Evolutionary conservation across 495 filamentous ascomycete genomes (phyloP), one percentile per base, ranked within the genome.

Genomic region (Cladorrhinum samala): DNA sequence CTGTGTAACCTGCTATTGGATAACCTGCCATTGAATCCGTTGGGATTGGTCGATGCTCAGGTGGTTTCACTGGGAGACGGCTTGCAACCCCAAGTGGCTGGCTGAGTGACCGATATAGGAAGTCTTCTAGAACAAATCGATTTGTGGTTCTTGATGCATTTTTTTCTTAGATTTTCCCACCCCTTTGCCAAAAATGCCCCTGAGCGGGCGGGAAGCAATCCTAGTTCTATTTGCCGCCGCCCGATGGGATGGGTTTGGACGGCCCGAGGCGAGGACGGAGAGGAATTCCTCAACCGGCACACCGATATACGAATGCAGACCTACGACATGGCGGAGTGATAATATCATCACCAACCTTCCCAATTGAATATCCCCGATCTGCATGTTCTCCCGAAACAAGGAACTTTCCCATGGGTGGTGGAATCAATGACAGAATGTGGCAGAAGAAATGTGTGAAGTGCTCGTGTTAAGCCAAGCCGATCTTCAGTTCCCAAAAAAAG

Each of bases 41-140:
- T n/a, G n/a, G n/a, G n/a, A n/a, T n/a, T n/a, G n/a, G n/a, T n/a
- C n/a, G n/a, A n/a, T n/a, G 24, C 24, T 33, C 45, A 47, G 24
- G 19, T 19, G 14, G 33, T 50, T 40, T 27, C 48, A 50, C 17
- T 47, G 21, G 45, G 45, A 45, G 45, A 47, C 45, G n/a, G 20
- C 24, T 17, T 47, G 45, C 45, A 47, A 47, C 45, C 13, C 33
- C 44, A 49, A 42, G 14, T n/a, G n/a, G 27, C 11, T 33, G 11
- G 11, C 5, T 6, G 6, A 20, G 6, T 2, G 43, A 18, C 49
- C 55, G 16, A 49, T 16, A 20, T 27, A 36, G 55, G 50, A 57
- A 57, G 23, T 4, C n/a, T 57, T 57, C 55, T 23, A 50, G 55
- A 57, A 57, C 43, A 50, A n/a, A 43, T 57, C 49, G 20, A 44